phyloP scores from a whole-genome alignment of 1,139 yeast genomes.

The Geotrichum fermentans region DNA sequence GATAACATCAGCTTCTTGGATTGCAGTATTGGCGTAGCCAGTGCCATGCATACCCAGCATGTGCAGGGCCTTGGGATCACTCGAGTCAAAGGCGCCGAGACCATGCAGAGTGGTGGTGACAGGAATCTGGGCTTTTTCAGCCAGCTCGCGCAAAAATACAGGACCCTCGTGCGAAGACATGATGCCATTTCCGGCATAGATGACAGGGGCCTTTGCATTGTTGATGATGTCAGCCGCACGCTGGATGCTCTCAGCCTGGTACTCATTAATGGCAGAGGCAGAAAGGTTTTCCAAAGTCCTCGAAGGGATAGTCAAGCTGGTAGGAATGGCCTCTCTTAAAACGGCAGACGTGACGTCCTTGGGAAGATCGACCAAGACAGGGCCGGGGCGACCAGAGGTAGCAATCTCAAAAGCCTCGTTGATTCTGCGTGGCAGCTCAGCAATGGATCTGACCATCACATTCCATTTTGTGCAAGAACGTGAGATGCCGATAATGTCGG shows the following conservation, averaged over 20 bases:
- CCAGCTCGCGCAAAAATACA: constrained; percentile 65
- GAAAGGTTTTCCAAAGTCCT: constrained; percentile 69
- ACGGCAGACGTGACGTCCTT: constrained; percentile 95
- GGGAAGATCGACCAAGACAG: constrained; percentile 94
- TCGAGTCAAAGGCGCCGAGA: constrained; percentile 90
- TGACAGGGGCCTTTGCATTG: constrained; percentile 77
- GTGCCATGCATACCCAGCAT: constrained; percentile 98
- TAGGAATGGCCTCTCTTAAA: constrained; percentile 80
- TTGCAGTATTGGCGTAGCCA: constrained; percentile 90
- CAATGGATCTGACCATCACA: constrained; percentile 92
- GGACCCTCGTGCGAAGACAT: constrained; percentile 81
- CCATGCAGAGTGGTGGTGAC: constrained; percentile 95
- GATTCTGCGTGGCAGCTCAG: constrained; percentile 90
- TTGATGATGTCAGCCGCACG: constrained; percentile 77
- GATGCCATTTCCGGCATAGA: constrained; percentile 91
- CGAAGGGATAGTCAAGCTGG: constrained; percentile 78
- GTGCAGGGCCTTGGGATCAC: constrained; percentile 82
- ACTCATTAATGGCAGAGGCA: constrained; percentile 64
- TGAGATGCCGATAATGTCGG: constrained; percentile 94
- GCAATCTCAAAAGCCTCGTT: constrained; percentile 98
- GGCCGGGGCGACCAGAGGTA: constrained; percentile 94
- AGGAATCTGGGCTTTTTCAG: constrained; percentile 88
- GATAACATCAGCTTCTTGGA: constrained; percentile 88
- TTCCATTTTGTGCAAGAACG: constrained; percentile 98
- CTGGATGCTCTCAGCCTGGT: constrained; percentile 66